Evolutionary conservation across 2,329 filamentous ascomycete genomes (phyloP).

Genomic region (Didymellaceae sp.): DNA sequence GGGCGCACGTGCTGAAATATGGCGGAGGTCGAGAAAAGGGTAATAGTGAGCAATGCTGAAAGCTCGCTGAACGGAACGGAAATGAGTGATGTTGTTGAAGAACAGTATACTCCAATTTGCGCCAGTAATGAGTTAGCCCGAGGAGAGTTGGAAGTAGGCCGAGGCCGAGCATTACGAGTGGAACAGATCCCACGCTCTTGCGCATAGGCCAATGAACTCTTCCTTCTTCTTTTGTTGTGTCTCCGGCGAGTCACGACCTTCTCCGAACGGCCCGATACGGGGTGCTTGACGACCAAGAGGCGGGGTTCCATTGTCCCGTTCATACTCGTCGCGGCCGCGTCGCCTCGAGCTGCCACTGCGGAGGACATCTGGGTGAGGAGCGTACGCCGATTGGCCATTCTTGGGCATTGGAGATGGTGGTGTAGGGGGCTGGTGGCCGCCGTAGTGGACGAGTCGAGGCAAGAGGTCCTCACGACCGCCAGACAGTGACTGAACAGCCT

Average conservation of each 20-base stretch:
- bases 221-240: slow-evolving; percentile 87
- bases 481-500: slow-evolving; percentile 87
- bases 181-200: slow-evolving; percentile 94
- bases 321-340: slow-evolving; percentile 87
- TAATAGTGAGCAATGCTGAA: slow-evolving; percentile 21
- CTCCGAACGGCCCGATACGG: slow-evolving; percentile 71
- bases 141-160: slow-evolving; percentile 19
- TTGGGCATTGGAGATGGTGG: slow-evolving; percentile 78
- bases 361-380: slow-evolving; percentile 42
- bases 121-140: slow-evolving; percentile 23
- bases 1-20: slow-evolving; percentile 24
- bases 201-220: slow-evolving; percentile 85
- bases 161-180: slow-evolving; percentile 69
- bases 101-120: slow-evolving; percentile 30
- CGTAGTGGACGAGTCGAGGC: slow-evolving; percentile 94
- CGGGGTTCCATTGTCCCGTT: slow-evolving; percentile 83
- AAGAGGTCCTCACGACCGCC: slow-evolving; percentile 91
- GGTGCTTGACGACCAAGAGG: slow-evolving; percentile 72
- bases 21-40: slow-evolving; percentile 21
- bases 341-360: slow-evolving; percentile 70
- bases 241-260: slow-evolving; percentile 82
- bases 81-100: slow-evolving; percentile 31
- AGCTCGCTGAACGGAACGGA: slow-evolving; percentile 24
- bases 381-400: slow-evolving; percentile 43
- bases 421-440: slow-evolving; percentile 89